Conservation (phyloP, 2,329 filamentous ascomycete genomes). For the Thielaviopsis ethacetica region DNA sequence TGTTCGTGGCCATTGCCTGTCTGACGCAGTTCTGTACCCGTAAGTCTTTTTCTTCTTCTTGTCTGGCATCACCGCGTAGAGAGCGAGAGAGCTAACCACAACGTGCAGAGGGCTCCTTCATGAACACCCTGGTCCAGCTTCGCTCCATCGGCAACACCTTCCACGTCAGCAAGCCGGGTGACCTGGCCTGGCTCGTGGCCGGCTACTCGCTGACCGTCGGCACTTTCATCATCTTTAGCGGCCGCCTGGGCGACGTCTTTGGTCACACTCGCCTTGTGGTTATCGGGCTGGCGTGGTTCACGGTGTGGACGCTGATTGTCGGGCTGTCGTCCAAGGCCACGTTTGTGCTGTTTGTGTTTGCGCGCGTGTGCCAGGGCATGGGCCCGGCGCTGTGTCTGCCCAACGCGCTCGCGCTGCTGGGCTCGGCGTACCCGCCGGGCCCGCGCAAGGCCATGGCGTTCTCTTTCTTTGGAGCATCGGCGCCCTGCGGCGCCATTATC, state of each 20-base stretch:
- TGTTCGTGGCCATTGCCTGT: constrained; percentile 28
- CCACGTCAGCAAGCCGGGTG: constrained; percentile 23
- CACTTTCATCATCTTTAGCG: constrained; percentile 40
- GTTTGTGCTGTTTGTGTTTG: constrained; percentile 21
- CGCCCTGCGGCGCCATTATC: constrained; percentile 28
- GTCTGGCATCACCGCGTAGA: background rate
- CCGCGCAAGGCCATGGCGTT: constrained; percentile 45
- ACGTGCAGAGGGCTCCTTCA: constrained; percentile 19
- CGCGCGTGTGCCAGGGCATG: constrained; percentile 40
- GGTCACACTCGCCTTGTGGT: constrained; percentile 40
- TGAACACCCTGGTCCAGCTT: constrained; percentile 27
- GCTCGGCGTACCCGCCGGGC: constrained; percentile 38
- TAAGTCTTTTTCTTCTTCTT: constrained; percentile 11
- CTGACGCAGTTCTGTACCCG: constrained; percentile 27
- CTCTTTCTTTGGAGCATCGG: constrained; percentile 29
- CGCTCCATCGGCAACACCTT: constrained; percentile 23
- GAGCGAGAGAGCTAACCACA: background rate
- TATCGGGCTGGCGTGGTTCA: constrained; percentile 37
- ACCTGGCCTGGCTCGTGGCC: constrained; percentile 40
- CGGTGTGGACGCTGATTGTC: constrained; percentile 32
- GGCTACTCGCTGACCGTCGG: constrained; percentile 39
- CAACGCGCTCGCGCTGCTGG: constrained; percentile 47
- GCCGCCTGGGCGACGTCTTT: constrained; percentile 39
- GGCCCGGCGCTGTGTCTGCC: constrained; percentile 47
- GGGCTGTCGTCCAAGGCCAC: constrained; percentile 30